phyloP scores from a whole-genome alignment of 345 rosid species.

The Eucalyptus cloeziana region DNA sequence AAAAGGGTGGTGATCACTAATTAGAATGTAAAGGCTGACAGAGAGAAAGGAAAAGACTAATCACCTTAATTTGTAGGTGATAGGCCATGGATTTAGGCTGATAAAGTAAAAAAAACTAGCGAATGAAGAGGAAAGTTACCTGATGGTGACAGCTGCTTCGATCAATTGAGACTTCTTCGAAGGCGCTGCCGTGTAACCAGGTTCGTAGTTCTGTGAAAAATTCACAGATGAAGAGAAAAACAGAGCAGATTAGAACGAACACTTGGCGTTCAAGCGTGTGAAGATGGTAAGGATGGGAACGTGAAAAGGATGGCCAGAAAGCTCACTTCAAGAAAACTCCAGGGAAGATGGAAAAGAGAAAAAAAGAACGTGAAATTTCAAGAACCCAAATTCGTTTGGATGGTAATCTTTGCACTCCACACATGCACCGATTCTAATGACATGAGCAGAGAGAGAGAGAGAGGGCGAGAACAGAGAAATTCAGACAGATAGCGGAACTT shows the following conservation, averaged over 20 bases:
- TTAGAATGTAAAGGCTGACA: not conserved
- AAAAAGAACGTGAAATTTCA: not conserved
- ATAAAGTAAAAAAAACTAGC: not conserved
- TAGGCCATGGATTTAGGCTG: not conserved
- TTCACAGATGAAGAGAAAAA: not conserved
- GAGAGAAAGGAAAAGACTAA: not conserved
- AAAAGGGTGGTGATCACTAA: not conserved
- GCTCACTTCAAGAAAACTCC: not conserved
- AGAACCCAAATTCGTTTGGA: not conserved
- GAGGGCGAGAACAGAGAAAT: not conserved
- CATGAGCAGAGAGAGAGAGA: not conserved
- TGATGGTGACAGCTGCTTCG: slow-evolving; percentile 44
- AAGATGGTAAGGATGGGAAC: not conserved
- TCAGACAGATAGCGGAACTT: not conserved
- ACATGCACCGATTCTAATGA: not conserved
- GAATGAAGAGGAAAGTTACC: slow-evolving; percentile 13
- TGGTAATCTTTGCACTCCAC: not conserved
- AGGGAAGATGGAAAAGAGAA: not conserved
- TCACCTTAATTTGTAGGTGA: not conserved
- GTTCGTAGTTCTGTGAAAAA: slow-evolving; percentile 42
- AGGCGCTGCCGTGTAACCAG: slow-evolving; percentile 63
- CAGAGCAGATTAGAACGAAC: not conserved
- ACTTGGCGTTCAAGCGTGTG: not conserved
- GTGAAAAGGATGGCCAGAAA: not conserved
- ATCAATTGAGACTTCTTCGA: slow-evolving; percentile 39